A percentile compares a stretch with the other conserved stretches of the same genome.
Evolutionary conservation across 306 rosid genomes (phyloP).

Genomic region (Rosa lucieae): DNA sequence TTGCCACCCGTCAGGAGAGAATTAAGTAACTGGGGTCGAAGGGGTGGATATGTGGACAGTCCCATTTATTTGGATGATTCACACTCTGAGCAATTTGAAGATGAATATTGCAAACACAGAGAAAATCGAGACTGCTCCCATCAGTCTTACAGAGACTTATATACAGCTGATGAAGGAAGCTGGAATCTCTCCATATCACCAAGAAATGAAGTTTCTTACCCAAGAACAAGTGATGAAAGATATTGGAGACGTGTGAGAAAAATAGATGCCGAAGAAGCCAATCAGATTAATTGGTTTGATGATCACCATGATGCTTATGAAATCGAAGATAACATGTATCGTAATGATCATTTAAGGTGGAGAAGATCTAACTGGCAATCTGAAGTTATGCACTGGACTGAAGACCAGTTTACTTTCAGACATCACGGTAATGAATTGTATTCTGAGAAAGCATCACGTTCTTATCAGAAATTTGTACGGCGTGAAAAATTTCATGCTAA

Average conservation of each 20-base stretch:
- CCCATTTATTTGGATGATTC: conserved; percentile 34
- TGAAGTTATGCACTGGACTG: conserved; percentile 41
- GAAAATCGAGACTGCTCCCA: conserved; percentile 21
- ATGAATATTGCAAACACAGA: conserved; percentile 32
- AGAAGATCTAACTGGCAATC: conserved; percentile 35
- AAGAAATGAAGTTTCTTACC: conserved; percentile 29
- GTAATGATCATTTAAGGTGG: conserved; percentile 30
- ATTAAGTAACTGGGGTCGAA: conserved; percentile 28
- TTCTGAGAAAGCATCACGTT: conserved; percentile 26
- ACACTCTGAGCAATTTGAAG: conserved; percentile 36
- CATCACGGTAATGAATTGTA: conserved; percentile 28
- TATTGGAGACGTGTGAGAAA: conserved; percentile 32
- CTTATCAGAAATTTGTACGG: conserved; percentile 19
- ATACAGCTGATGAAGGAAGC: conserved; percentile 14
- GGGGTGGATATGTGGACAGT: conserved; percentile 35
- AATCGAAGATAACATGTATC: conserved; percentile 39
- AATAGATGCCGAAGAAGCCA: conserved; percentile 25
- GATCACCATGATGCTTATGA: conserved; percentile 30
- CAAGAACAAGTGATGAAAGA: conserved; percentile 32
- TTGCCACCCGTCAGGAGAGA: conserved; percentile 33
- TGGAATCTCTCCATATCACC: conserved; percentile 27
- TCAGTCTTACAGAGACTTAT: conserved; percentile 32
- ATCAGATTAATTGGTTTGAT: conserved; percentile 35
- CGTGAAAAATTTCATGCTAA: conserved; percentile 24
- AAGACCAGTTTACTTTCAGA: conserved; percentile 36